phyloP scores from a whole-genome alignment of 148 eudicot species.

The Rhododendron molle region DNA sequence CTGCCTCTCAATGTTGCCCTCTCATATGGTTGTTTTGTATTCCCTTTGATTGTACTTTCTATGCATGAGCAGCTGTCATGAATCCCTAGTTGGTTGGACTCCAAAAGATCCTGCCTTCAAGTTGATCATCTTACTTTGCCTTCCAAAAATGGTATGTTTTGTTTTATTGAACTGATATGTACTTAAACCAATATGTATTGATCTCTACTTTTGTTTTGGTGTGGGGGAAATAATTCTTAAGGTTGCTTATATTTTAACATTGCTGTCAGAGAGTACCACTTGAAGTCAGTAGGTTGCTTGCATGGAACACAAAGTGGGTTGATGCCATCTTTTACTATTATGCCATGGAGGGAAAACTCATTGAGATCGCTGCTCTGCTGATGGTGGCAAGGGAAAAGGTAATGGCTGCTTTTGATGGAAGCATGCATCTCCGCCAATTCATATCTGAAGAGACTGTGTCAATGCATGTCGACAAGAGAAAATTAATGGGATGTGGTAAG shows the following conservation, averaged over 20 bases:
- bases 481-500: not conserved
- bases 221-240: not conserved
- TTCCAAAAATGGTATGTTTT: not conserved
- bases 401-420: not conserved
- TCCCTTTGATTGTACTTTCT: not conserved
- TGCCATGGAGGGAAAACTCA: not conserved
- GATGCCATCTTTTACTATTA: not conserved
- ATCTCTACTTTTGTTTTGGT: not conserved
- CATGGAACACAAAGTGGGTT: not conserved
- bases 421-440: not conserved
- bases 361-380: not conserved
- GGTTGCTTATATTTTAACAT: not conserved
- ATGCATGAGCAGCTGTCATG: not conserved
- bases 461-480: not conserved
- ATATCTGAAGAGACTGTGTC: not conserved
- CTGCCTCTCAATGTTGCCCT: not conserved
- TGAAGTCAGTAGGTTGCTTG: not conserved
- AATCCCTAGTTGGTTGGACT: not conserved
- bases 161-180: too few relatives aligned
- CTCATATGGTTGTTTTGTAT: too few relatives aligned
- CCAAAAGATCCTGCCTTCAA: not conserved
- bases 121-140: not conserved
- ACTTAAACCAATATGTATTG: not conserved
- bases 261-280: not conserved
- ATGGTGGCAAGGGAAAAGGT: not conserved